These are phyloP conservation scores for Crassisporium funariophilum DNA, from an alignment of 768 basidiomycete genomes.

Conservation along the genomic window DNA sequence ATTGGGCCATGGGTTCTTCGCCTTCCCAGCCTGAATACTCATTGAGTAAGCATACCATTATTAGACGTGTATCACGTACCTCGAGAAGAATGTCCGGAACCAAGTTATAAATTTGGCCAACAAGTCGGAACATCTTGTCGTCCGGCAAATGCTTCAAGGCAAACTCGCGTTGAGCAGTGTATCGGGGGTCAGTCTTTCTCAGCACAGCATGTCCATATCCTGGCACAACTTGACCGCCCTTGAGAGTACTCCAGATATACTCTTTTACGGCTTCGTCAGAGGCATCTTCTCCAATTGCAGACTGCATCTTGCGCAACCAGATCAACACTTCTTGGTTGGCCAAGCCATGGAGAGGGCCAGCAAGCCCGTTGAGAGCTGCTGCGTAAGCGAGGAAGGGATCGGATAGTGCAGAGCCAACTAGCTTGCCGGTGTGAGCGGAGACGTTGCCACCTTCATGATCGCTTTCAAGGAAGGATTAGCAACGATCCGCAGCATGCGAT, in stretches of 20 bases:
- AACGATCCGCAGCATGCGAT: constrained; percentile 3
- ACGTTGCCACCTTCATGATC: constrained; percentile 99
- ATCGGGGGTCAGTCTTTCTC: constrained; percentile 91
- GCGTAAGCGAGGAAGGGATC: constrained; percentile 96
- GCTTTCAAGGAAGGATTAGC: constrained; percentile 33
- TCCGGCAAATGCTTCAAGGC: constrained; percentile 82
- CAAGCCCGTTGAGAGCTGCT: constrained; percentile 93
- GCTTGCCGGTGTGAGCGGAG: constrained; percentile 91
- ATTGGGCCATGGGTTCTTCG: constrained; percentile 96
- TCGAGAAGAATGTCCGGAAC: constrained; percentile 90
- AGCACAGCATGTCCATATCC: constrained; percentile 89
- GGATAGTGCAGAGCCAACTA: constrained; percentile 93
- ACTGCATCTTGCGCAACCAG: constrained; percentile 94
- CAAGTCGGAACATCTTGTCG: constrained; percentile 93
- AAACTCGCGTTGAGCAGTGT: constrained; percentile 89
- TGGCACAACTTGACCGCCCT: constrained; percentile 91
- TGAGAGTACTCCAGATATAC: constrained; percentile 94
- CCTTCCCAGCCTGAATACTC: constrained; percentile 72
- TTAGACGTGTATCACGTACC: constrained; percentile 34
- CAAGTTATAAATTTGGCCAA: constrained; percentile 83
- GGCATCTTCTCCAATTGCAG: constrained; percentile 82
- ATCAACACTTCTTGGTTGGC: constrained; percentile 97
- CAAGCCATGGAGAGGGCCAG: constrained; percentile 95
- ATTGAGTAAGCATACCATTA: constrained; percentile 2
- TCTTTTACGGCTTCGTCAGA: constrained; percentile 87